Evolutionary conservation across 768 basidiomycete species (phyloP), one percentile per base, ranked within the genome.

Genomic region (Sarcomyxa edulis): DNA sequence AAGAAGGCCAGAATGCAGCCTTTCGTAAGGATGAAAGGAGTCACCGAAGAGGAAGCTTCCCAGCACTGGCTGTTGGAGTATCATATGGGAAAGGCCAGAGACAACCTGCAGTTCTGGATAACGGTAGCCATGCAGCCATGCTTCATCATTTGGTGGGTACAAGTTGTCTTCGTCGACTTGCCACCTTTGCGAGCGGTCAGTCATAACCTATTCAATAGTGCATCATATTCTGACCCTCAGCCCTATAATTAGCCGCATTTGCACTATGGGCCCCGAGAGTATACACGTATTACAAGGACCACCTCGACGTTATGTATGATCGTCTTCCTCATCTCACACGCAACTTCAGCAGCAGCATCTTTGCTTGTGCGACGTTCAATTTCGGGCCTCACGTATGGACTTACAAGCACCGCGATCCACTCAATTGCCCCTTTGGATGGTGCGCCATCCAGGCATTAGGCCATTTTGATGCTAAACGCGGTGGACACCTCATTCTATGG

Each of bases 381-480:
- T 45, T 61, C 7, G 62, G 60, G 0, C 45, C 49, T 0, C 34
- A 32, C 1, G 51, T 49, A 0, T 27, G 48, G 0, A 52, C 48
- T 0, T 5, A 25, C 0, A 40, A 43, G 1, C 61, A 65, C 24
- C 44, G 39, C 1, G 62, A 66, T 27, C 33, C 10, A 15, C 29
- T 10, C 0, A 65, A 66, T 20, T 27, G 57, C 0, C 44, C 56
- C 0, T 49, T 20, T 16, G 60, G 61, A 0, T 41, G 47, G 37
- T 65, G 59, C 26, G 40, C 50, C 4, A 52, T 65, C 7, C 52
- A 44, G 8, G 46, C 58, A 0, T 32, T 52, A 0, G 59, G 63
- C 0, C 0, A 42, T 23, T 61, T 48, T 38, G 41, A 61, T 37
- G 42, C 40, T 5, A 20, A 16, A 7, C 30, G 24, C 8, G 49